Conservation (phyloP, 2,329 filamentous ascomycete species). For the Diaporthe ilicicola region DNA sequence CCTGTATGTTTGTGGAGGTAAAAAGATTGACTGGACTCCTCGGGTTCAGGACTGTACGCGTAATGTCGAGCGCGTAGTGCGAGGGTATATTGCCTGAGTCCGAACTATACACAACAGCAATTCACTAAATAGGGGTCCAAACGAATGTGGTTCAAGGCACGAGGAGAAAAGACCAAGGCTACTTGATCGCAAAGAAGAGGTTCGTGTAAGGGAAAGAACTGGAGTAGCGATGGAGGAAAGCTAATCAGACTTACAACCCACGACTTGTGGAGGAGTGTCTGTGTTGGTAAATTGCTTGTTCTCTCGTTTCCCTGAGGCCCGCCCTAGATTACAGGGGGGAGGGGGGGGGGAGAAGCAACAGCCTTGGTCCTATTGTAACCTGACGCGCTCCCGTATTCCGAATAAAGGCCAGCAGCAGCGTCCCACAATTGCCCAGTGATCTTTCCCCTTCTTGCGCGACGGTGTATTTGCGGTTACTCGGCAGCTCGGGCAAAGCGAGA, state of each 20-base stretch:
- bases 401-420: slow-evolving; percentile 11
- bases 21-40: slow-evolving; percentile 4
- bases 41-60: slow-evolving; percentile 10
- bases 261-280: slow-evolving; percentile 16
- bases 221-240: slow-evolving; percentile 19
- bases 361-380: slow-evolving; percentile 8
- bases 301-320: neutral
- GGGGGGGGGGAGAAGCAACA: neutral
- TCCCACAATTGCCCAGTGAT: slow-evolving; percentile 23
- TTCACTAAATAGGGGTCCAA: slow-evolving; percentile 21
- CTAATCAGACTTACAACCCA: slow-evolving; percentile 20
- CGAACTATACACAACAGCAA: slow-evolving; percentile 20
- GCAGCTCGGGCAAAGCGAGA: slow-evolving; percentile 27
- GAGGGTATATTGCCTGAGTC: neutral
- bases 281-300: slow-evolving; percentile 25
- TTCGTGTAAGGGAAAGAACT: slow-evolving; percentile 25
- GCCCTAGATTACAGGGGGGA: slow-evolving; percentile 25
- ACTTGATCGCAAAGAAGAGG: slow-evolving; percentile 16
- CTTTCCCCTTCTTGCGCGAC: slow-evolving; percentile 13
- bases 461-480: slow-evolving; percentile 15
- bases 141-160: slow-evolving; percentile 28
- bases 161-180: slow-evolving; percentile 17
- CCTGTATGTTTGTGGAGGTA: neutral
- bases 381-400: slow-evolving; percentile 25
- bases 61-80: slow-evolving; percentile 14